phyloP scores from a whole-genome alignment of 2,329 filamentous ascomycete genomes.

The Sphaceloma murrayae region DNA sequence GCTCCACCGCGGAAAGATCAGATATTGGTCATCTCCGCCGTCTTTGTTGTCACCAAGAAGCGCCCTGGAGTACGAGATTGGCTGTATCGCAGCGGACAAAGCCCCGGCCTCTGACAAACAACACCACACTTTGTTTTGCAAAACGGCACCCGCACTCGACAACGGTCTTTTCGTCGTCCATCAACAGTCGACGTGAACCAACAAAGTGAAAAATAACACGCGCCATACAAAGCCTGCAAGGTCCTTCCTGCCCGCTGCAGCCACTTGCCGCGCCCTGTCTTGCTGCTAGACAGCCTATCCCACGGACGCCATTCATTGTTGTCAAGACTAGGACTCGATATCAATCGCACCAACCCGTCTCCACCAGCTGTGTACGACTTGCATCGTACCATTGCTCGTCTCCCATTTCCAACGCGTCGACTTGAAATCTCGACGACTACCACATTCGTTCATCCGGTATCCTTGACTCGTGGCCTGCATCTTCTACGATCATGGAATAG shows the following conservation, averaged over 20 bases:
- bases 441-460: conserved; percentile 12
- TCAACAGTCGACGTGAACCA: conserved; percentile 14
- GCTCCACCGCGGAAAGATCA: no score
- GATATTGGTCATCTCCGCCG: conserved; percentile 4
- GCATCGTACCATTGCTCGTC: no score
- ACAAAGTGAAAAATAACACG: conserved; percentile 14
- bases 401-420: conserved; percentile 2
- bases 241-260: conserved; percentile 4
- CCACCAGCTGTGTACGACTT: no score
- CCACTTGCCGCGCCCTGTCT: conserved; percentile 11
- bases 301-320: not conserved
- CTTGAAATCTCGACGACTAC: not conserved
- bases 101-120: not conserved
- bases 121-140: conserved; percentile 9
- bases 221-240: conserved; percentile 12
- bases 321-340: not conserved
- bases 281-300: conserved; percentile 7
- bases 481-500: conserved; percentile 10
- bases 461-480: not conserved
- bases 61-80: not conserved
- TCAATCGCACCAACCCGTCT: no score
- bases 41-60: conserved; percentile 3
- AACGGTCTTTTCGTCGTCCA: conserved; percentile 10
- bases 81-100: conserved; percentile 4
- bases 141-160: conserved; percentile 10